Conservation (phyloP, 352 stramenopile genomes). For the Phytophthora pistaciae region DNA sequence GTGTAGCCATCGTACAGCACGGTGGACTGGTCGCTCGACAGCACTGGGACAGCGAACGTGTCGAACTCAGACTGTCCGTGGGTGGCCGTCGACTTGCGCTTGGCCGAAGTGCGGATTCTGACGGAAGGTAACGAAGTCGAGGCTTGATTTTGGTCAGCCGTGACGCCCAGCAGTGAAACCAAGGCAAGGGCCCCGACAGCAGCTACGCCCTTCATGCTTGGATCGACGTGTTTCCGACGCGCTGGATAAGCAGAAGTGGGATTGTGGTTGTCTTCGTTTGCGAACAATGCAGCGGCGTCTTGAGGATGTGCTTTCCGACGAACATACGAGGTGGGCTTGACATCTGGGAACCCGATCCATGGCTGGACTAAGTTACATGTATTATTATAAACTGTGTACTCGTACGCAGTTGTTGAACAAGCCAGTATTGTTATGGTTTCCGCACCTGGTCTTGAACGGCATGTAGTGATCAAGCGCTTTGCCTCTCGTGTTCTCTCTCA, state of each 20-base stretch:
- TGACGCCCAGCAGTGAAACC: not conserved
- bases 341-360: not conserved
- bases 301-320: not conserved
- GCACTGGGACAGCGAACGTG: constrained; percentile 42
- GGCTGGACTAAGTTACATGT: not conserved
- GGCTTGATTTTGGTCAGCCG: not conserved
- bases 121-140: not conserved
- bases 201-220: not conserved
- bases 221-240: not conserved
- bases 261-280: not conserved
- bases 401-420: not conserved
- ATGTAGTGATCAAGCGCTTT: not conserved
- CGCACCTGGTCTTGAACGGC: not conserved
- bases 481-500: not conserved
- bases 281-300: not conserved
- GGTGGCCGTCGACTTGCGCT: constrained; percentile 42
- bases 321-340: not conserved
- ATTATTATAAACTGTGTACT: too few relatives aligned
- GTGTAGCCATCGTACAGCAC: constrained; percentile 45
- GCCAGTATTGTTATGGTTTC: not conserved
- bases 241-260: not conserved
- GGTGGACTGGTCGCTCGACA: constrained; percentile 19
- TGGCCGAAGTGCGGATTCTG: constrained; percentile 31
- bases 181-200: not conserved
- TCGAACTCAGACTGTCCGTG: constrained; percentile 41